Evolutionary conservation across 2,329 filamentous ascomycete species (phyloP).

Genomic region (Claviceps cyperi): DNA sequence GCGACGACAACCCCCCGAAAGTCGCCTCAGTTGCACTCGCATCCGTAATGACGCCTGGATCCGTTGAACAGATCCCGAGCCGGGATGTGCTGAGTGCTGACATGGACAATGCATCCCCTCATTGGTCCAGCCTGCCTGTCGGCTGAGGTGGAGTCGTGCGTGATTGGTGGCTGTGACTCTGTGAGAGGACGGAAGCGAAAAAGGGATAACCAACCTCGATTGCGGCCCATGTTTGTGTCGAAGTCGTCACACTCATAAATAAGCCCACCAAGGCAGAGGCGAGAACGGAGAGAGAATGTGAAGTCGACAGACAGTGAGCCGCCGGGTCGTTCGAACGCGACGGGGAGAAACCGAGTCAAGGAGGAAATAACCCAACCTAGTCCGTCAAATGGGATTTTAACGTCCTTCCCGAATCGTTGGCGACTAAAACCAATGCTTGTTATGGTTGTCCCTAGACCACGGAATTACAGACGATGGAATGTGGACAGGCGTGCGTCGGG

Average conservation of each 20-base stretch:
- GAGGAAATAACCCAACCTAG: not conserved
- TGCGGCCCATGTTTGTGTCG: conserved; percentile 32
- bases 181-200: not conserved
- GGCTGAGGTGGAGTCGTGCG: not conserved
- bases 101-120: not conserved
- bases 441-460: not conserved
- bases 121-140: not conserved
- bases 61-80: not conserved
- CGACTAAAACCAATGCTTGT: not conserved
- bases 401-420: not conserved
- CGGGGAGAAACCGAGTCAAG: not conserved
- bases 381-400: not conserved
- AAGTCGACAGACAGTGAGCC: not conserved
- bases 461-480: not conserved
- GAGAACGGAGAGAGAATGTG: not conserved
- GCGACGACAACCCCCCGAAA: no score
- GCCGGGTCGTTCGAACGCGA: not conserved
- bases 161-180: not conserved
- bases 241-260: not conserved
- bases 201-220: conserved; percentile 31
- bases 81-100: not conserved
- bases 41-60: not conserved
- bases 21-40: no score
- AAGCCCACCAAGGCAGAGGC: no score
- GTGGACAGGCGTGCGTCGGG: not conserved